Evolutionary conservation across 805 yeast species (phyloP).

Genomic region (Wickerhamiella parazyma): DNA sequence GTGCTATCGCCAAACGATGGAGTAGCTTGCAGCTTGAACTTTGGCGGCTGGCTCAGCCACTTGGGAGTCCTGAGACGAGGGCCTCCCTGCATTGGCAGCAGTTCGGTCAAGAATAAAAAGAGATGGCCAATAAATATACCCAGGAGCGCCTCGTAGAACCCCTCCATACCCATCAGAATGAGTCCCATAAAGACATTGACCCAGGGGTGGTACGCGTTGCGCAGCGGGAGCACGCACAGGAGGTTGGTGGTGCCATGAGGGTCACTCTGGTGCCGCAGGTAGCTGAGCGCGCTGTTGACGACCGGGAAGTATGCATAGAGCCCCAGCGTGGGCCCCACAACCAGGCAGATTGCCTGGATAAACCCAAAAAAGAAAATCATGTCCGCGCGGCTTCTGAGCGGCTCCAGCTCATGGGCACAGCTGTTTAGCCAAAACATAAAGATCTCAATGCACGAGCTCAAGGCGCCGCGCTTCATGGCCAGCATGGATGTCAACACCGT

Average conservation of each 20-base stretch:
- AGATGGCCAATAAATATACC: conserved; percentile 5
- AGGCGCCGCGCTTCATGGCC: neutral
- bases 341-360: neutral
- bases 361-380: conserved; percentile 2
- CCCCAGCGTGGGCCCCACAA: neutral
- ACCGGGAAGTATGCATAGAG: neutral
- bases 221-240: neutral
- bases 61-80: conserved; percentile 2
- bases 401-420: conserved; percentile 2
- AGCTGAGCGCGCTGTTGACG: neutral
- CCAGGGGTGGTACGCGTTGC: conserved; percentile 2
- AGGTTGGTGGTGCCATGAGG: neutral
- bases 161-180: neutral
- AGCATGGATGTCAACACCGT: conserved; percentile 1
- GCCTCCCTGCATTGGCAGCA: conserved; percentile 2
- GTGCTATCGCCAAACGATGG: no score
- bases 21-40: no score
- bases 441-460: neutral
- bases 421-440: neutral
- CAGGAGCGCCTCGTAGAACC: neutral
- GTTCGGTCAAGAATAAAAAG: conserved; percentile 1
- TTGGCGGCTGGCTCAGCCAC: no score
- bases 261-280: neutral
- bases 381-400: neutral
- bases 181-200: neutral